These are phyloP conservation scores for Talaromyces atroroseus DNA, from an alignment of 2,329 filamentous ascomycete genomes.

Conservation along the genomic window DNA sequence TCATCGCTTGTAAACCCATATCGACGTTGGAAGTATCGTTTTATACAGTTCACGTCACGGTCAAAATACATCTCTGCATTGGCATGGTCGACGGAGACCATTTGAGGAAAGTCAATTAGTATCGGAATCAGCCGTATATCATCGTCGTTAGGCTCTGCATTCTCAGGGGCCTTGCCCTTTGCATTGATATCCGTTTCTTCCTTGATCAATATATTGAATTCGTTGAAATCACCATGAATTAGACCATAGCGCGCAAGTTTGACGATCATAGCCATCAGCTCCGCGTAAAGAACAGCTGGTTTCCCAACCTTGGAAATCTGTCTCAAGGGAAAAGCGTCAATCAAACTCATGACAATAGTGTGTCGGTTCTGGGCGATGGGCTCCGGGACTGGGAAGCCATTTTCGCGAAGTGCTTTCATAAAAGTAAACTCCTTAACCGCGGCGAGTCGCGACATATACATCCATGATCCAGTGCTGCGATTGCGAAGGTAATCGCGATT, in stretches of 20 bases:
- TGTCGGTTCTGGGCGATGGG: constrained; percentile 87
- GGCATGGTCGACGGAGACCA: constrained; percentile 88
- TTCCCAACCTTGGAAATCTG: constrained; percentile 81
- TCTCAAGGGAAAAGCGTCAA: constrained; percentile 86
- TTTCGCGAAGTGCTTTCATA: constrained; percentile 77
- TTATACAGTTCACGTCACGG: constrained; percentile 90
- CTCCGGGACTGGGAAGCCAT: constrained; percentile 83
- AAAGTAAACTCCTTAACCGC: constrained; percentile 93
- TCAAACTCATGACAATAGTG: constrained; percentile 90
- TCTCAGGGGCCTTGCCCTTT: constrained; percentile 34
- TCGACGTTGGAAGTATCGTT: constrained; percentile 82
- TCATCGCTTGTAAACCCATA: constrained; percentile 82
- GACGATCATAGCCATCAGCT: constrained; percentile 81
- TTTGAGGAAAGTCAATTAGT: constrained; percentile 96
- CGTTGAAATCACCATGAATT: constrained; percentile 98
- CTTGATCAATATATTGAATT: constrained; percentile 95
- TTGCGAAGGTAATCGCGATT: constrained; percentile 94
- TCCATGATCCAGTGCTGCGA: constrained; percentile 78
- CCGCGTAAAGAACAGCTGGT: constrained; percentile 80
- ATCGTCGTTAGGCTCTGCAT: constrained; percentile 24
- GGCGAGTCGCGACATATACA: constrained; percentile 92
- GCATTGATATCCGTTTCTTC: constrained; percentile 50
- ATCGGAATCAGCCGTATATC: constrained; percentile 64
- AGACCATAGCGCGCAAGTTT: constrained; percentile 77
- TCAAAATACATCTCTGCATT: constrained; percentile 98